Conservation (phyloP, 2,329 filamentous ascomycete genomes). For the Hymenoscyphus linearis region DNA sequence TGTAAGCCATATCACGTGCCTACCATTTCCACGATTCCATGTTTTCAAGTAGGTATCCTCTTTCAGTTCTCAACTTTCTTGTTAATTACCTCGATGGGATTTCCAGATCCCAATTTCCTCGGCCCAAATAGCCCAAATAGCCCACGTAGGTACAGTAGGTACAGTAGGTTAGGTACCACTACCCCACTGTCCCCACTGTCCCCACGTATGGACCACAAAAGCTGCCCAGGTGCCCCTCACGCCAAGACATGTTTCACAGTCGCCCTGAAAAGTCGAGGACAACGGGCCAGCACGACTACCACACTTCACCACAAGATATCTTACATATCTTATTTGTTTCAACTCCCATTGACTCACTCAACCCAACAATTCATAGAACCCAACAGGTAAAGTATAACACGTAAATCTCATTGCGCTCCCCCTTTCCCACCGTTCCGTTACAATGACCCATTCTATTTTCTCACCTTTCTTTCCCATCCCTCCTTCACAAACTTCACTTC, state of each 20-base stretch:
- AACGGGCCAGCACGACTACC: neutral
- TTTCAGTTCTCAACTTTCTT: too few species aligned
- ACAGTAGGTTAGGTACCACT: neutral
- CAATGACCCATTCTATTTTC: neutral
- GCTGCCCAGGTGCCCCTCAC: neutral
- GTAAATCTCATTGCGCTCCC: neutral
- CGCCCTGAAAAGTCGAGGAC: neutral
- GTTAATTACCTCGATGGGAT: neutral
- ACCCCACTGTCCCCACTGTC: neutral
- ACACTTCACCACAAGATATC: neutral
- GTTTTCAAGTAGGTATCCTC: too few species aligned
- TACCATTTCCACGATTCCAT: too few species aligned
- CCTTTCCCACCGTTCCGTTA: neutral
- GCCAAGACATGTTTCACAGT: neutral
- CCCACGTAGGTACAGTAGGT: too few species aligned
- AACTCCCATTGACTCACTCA: neutral
- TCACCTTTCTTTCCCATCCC: neutral
- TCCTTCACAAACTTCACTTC: neutral
- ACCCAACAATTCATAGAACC: neutral
- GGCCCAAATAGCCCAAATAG: neutral
- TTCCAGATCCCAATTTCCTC: neutral
- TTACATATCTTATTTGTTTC: neutral
- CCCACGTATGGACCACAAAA: neutral
- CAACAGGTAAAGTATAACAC: neutral
- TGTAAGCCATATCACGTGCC: too few species aligned